Conservation (phyloP, 345 rosid species). For the Draba incana region DNA sequence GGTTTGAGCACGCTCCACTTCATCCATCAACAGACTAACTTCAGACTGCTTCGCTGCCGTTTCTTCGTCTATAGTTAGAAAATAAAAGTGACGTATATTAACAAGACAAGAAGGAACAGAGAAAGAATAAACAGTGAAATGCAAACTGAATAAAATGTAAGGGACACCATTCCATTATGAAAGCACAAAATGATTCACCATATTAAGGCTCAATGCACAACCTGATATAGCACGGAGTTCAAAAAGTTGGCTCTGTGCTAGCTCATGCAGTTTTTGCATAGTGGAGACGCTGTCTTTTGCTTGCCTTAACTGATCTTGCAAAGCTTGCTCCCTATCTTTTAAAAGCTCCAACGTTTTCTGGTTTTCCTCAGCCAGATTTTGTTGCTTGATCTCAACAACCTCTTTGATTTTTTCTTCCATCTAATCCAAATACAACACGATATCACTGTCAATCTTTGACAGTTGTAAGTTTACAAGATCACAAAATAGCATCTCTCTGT, state of each 20-base stretch:
- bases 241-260: constrained; percentile 97
- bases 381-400: constrained; percentile 96
- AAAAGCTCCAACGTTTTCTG: constrained; percentile 93
- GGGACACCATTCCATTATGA: constrained; percentile 14
- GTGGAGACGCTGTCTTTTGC: constrained; percentile 91
- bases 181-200: constrained; percentile 23
- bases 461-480: background rate
- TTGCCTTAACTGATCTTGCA: constrained; percentile 98
- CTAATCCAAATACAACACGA: constrained; percentile 44
- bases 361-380: constrained; percentile 95
- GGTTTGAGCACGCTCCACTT: constrained; percentile 98
- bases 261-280: constrained; percentile 96
- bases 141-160: constrained; percentile 10
- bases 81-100: constrained; percentile 26
- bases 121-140: constrained; percentile 12
- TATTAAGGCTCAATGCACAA: constrained; percentile 40
- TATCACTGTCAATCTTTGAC: constrained; percentile 2
- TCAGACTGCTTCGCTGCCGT: constrained; percentile 93
- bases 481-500: constrained; percentile 16
- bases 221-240: constrained; percentile 98
- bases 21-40: constrained; percentile 94
- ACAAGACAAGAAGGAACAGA: constrained; percentile 21
- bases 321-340: constrained; percentile 87
- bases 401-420: constrained; percentile 99
- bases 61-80: constrained; percentile 75